Conservation (phyloP, 2,329 filamentous ascomycete genomes). For the Diaporthe capsici region DNA sequence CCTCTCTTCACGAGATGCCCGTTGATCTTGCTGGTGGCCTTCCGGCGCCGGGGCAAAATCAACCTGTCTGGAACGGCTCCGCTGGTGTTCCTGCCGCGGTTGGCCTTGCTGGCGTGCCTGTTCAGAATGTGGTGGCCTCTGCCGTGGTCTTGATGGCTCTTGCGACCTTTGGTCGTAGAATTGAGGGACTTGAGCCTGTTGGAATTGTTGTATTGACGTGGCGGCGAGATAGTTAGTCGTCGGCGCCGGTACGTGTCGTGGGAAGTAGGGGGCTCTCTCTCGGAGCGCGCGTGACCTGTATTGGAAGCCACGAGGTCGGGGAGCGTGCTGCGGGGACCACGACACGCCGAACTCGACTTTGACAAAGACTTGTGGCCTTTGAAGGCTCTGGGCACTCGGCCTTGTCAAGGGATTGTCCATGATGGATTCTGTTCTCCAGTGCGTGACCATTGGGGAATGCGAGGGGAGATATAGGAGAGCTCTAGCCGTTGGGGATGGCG, state of each 20-base stretch:
- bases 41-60: slow-evolving; percentile 40
- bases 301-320: slow-evolving; percentile 60
- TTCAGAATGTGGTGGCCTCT: slow-evolving; percentile 43
- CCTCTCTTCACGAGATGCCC: slow-evolving; percentile 44
- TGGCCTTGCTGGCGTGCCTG: neutral
- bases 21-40: slow-evolving; percentile 42
- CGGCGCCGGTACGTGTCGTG: slow-evolving; percentile 61
- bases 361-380: slow-evolving; percentile 62
- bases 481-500: neutral
- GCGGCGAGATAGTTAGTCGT: slow-evolving; percentile 60
- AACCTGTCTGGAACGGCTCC: slow-evolving; percentile 39
- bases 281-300: slow-evolving; percentile 63
- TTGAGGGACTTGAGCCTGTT: slow-evolving; percentile 23
- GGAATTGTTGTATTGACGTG: slow-evolving; percentile 41
- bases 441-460: slow-evolving; percentile 40
- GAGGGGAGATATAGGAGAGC: slow-evolving; percentile 34
- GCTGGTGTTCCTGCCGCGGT: slow-evolving; percentile 38
- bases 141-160: slow-evolving; percentile 41
- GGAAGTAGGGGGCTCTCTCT: slow-evolving; percentile 57
- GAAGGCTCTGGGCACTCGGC: slow-evolving; percentile 47
- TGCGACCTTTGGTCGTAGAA: slow-evolving; percentile 42
- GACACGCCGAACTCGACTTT: slow-evolving; percentile 67
- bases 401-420: slow-evolving; percentile 47
- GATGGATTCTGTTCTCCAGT: slow-evolving; percentile 48
- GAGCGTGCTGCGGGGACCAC: slow-evolving; percentile 59